Evolutionary conservation across 345 rosid species (phyloP).

Genomic region (Balakata baccata): DNA sequence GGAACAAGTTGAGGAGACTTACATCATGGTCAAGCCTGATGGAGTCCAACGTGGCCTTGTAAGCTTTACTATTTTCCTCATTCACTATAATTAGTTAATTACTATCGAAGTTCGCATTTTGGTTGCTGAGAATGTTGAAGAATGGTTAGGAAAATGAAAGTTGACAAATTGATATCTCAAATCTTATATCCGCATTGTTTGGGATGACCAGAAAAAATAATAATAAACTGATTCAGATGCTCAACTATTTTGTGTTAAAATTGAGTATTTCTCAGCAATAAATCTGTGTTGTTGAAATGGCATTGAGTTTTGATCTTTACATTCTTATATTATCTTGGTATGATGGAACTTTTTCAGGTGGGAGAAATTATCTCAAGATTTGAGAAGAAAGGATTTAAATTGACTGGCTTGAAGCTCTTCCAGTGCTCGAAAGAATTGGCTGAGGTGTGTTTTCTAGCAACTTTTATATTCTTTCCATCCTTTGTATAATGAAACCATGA

Average conservation of each 20-base stretch:
- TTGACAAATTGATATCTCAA: not conserved
- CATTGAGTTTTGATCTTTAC: conserved; percentile 4
- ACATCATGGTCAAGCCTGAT: conserved; percentile 92
- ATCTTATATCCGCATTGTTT: not conserved
- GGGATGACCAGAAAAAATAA: not conserved
- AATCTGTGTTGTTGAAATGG: not conserved
- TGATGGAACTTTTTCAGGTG: conserved; percentile 46
- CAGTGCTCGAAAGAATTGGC: conserved; percentile 82
- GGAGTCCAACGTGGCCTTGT: conserved; percentile 95
- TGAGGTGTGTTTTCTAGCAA: conserved; percentile 49
- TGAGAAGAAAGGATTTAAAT: conserved; percentile 88
- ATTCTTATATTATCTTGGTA: conserved; percentile 4
- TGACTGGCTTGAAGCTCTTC: conserved; percentile 82
- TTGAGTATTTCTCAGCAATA: not conserved
- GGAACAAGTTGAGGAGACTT: conserved; percentile 82
- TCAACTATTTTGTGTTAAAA: not conserved
- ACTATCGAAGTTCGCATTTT: not conserved
- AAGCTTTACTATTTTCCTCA: conserved; percentile 23
- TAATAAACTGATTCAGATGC: not conserved
- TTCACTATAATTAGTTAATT: not conserved
- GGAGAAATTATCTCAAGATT: conserved; percentile 95
- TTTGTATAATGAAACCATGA: not conserved
- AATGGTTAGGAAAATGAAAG: not conserved
- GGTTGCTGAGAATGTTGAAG: not conserved
- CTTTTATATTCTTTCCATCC: not conserved